phyloP scores from a whole-genome alignment of 306 rosid species.

The Lathyrus aphaca region DNA sequence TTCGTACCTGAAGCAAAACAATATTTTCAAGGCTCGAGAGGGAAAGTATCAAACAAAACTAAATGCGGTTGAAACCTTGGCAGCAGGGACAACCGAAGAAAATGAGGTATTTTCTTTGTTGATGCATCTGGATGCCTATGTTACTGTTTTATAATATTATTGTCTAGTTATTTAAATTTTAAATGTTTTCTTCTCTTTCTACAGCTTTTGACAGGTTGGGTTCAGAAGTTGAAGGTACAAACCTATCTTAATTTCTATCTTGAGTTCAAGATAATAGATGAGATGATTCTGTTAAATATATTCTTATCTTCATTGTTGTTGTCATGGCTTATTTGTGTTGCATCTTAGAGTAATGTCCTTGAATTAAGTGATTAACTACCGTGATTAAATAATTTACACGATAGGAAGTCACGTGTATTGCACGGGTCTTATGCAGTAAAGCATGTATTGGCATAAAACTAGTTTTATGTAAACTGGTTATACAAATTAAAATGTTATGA shows the following conservation, averaged over 20 bases:
- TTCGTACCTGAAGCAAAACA: constrained; percentile 68
- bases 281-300: constrained; percentile 32
- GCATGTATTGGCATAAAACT: constrained; percentile 16
- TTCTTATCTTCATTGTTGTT: constrained; percentile 29
- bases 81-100: constrained; percentile 77
- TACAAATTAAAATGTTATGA: constrained; percentile 24
- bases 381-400: constrained; percentile 21
- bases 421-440: constrained; percentile 32
- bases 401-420: constrained; percentile 3
- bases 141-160: constrained; percentile 19
- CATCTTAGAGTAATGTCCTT: constrained; percentile 15
- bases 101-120: constrained; percentile 60
- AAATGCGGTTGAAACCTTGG: constrained; percentile 79
- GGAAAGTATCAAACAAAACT: constrained; percentile 76
- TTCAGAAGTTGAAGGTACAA: constrained; percentile 81
- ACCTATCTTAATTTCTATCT: constrained; percentile 33
- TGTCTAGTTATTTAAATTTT: constrained; percentile 33
- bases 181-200: constrained; percentile 37
- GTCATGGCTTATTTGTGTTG: constrained; percentile 15
- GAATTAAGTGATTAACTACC: constrained; percentile 31
- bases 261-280: constrained; percentile 32
- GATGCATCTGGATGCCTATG: constrained; percentile 28
- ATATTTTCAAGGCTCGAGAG: constrained; percentile 75
- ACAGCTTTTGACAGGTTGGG: constrained; percentile 74
- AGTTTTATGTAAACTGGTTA: constrained; percentile 22